A percentile compares a stretch with the other conserved stretches of the same genome.
Conservation (phyloP, 768 basidiomycete genomes). For the Calocera viscosa region DNA sequence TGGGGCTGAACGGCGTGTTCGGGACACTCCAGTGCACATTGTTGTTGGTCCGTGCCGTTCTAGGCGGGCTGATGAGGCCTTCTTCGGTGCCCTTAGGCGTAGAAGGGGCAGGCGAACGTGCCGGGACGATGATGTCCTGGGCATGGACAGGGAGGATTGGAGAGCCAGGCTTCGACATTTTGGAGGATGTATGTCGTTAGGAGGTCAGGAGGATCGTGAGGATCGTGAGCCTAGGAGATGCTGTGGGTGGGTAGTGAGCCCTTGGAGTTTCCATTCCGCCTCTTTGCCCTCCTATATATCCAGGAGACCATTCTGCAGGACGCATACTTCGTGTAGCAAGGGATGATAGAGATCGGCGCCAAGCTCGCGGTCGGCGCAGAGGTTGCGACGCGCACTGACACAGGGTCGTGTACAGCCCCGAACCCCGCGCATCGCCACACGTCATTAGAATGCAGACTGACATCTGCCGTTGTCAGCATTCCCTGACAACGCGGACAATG, state of each 20-base stretch:
- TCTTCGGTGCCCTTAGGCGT: background rate
- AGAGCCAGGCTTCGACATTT: constrained; percentile 1
- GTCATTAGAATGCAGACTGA: background rate
- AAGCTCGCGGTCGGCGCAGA: background rate
- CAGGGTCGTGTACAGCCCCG: background rate
- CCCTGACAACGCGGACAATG: constrained; percentile 2
- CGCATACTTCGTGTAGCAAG: background rate
- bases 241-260: background rate
- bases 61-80: background rate
- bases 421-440: constrained; percentile 1
- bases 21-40: constrained; percentile 6
- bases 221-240: background rate
- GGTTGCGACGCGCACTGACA: background rate
- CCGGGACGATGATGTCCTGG: background rate
- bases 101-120: background rate
- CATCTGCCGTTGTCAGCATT: background rate
- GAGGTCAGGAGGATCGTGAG: background rate
- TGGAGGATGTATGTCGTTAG: background rate
- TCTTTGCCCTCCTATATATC: background rate
- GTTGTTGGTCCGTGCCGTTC: background rate
- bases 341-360: background rate
- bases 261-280: background rate
- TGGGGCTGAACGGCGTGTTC: background rate
- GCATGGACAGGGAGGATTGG: background rate
- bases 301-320: background rate